Evolutionary conservation across 2,329 filamentous ascomycete species (phyloP), one percentile per base, ranked within the genome.

Genomic region (Penicillium sp.): DNA sequence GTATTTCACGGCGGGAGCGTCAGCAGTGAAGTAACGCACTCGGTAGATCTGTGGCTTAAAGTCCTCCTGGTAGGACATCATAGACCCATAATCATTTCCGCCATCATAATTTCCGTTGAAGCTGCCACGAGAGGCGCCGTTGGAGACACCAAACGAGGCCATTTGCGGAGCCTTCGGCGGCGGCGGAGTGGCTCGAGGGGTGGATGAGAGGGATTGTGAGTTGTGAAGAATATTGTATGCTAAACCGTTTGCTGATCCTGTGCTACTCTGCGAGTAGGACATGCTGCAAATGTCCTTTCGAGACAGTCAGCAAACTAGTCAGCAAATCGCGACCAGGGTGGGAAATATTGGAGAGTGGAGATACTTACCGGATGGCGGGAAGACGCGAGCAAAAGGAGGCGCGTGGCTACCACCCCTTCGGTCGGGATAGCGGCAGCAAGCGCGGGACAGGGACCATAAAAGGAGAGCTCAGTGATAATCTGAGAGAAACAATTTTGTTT

Each of bases 1-100:
- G 67, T 56, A 42, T 35, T 16, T 56, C 52, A 14, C 22, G 43
- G 14, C 40, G 43, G 16, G 25, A 48, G 22, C 40, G 43, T 49
- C 25, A 54, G 52, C 40, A 58, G 40, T 53, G 57, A 62, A 42
- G 53, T 25, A n/a, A 71, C 72, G 45, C 67, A 81, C 80, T 54
- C 78, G 80, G 65, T 83, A 83, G 57, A 83, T 82, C 63, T 81
- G 80, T 52, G 79, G 80, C 49, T 73, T 75, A 46, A 78, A 75
- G 37, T 75, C 77, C 28, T 78, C 74, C 33, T 76, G 75, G 58
- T 76, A 75, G 19, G 72, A 67, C 46, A 74, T 69, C 66, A 73
- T 73, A 37, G 73, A 70, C 28, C 75, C 74, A 65, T 76, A 77
- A 22, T 76, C 76, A 69, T 79, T 79, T 48, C 72, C 79, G 49